A percentile compares a stretch with the other conserved stretches of the same genome.
Conservation (phyloP, 148 eudicot genomes). For the Rhododendron vialii region DNA sequence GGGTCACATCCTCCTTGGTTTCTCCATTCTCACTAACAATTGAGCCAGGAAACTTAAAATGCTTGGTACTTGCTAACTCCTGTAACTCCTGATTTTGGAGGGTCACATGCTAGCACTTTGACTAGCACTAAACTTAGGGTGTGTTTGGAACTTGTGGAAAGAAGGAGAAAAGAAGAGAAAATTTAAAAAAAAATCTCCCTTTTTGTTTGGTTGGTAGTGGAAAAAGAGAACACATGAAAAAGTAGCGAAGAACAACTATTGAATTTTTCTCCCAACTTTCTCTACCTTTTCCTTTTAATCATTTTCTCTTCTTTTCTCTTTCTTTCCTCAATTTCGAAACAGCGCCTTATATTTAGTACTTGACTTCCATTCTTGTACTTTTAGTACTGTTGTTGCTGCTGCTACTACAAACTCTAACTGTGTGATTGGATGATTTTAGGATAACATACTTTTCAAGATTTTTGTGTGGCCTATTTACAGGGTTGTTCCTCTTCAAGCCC, state of each 20-base stretch:
- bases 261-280: too few species aligned
- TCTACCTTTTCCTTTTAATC: too few species aligned
- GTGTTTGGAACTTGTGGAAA: too few species aligned
- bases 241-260: too few species aligned
- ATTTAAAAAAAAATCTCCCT: too few species aligned
- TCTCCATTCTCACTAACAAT: neutral
- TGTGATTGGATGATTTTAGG: neutral
- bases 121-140: neutral
- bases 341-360: neutral
- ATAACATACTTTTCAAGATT: conserved; percentile 2
- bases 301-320: too few species aligned
- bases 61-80: neutral
- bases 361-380: neutral
- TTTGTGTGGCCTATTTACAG: conserved; percentile 31
- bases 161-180: too few species aligned
- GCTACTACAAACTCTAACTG: neutral
- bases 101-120: neutral
- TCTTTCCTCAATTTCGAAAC: too few species aligned
- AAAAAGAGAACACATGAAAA: too few species aligned
- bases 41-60: neutral
- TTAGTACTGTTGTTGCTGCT: neutral
- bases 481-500: conserved; percentile 87
- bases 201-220: too few species aligned
- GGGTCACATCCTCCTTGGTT: neutral
- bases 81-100: neutral